phyloP scores from a whole-genome alignment of 202 grass and related monocot species.

The Brachypodium distachyon region DNA sequence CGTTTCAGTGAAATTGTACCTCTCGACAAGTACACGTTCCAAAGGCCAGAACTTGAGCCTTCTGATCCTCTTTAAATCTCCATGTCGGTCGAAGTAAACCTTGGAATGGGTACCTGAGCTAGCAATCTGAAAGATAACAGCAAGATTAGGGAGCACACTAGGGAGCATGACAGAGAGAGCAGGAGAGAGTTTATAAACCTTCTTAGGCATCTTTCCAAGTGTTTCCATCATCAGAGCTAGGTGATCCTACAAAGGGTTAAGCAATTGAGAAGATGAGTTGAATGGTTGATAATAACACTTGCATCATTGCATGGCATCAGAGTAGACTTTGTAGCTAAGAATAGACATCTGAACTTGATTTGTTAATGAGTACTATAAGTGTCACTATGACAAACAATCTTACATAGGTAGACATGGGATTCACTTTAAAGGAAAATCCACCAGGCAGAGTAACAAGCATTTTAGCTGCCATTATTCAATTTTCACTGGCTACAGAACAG shows the following conservation, averaged over 20 bases:
- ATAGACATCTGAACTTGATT: constrained; percentile 1
- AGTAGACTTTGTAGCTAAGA: constrained; percentile 1
- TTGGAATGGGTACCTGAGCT: constrained; percentile 50
- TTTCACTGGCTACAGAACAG: background rate
- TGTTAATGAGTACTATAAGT: background rate
- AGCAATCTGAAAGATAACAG: constrained; percentile 47
- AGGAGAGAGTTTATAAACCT: constrained; percentile 25
- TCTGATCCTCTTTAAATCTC: constrained; percentile 73
- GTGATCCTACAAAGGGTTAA: constrained; percentile 61
- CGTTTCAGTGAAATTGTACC: constrained; percentile 46
- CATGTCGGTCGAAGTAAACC: constrained; percentile 78
- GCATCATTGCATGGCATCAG: background rate
- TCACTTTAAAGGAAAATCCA: background rate
- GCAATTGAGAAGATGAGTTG: background rate
- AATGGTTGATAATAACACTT: background rate
- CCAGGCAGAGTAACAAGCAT: background rate
- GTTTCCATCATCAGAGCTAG: constrained; percentile 91
- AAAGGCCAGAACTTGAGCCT: constrained; percentile 70
- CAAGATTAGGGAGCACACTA: background rate
- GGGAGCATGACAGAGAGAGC: background rate
- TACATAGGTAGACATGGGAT: background rate
- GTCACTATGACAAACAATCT: constrained; percentile 2
- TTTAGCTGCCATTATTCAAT: constrained; percentile 6
- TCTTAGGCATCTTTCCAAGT: constrained; percentile 84
- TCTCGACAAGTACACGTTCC: constrained; percentile 51